Evolutionary conservation across 768 basidiomycete genomes (phyloP).

Genomic region (Kwoniella sp.): DNA sequence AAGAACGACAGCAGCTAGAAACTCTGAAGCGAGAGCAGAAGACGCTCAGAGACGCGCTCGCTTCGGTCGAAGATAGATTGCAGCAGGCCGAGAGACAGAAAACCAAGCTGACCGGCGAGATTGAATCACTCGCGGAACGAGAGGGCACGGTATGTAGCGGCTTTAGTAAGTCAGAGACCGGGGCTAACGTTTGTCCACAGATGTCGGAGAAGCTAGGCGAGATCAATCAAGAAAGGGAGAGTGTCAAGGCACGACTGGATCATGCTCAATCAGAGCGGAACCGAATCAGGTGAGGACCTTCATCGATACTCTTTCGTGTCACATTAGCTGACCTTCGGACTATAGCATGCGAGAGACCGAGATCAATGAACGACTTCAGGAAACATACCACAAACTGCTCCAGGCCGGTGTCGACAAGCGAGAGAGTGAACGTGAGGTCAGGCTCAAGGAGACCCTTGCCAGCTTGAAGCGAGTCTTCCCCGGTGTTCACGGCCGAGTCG

Average conservation of each 20-base stretch:
- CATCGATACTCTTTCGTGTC: neutral
- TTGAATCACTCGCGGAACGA: constrained; percentile 38
- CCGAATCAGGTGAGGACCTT: constrained; percentile 68
- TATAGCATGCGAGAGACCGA: constrained; percentile 84
- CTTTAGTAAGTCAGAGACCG: neutral
- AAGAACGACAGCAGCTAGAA: constrained; percentile 84
- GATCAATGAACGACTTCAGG: constrained; percentile 84
- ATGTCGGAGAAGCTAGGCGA: constrained; percentile 64
- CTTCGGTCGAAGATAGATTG: constrained; percentile 70
- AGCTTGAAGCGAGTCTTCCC: constrained; percentile 88
- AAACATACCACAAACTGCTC: constrained; percentile 77
- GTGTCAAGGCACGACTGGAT: constrained; percentile 74
- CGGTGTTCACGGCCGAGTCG: constrained; percentile 87
- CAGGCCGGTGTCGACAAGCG: constrained; percentile 87
- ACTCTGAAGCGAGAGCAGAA: constrained; percentile 80
- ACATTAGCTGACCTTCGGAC: neutral
- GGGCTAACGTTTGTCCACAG: constrained; percentile 28
- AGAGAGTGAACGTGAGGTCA: constrained; percentile 80
- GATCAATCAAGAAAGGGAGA: constrained; percentile 66
- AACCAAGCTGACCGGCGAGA: constrained; percentile 57
- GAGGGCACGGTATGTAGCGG: constrained; percentile 27
- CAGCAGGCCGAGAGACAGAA: constrained; percentile 67
- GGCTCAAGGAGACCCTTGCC: constrained; percentile 80
- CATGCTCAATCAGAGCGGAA: constrained; percentile 81
- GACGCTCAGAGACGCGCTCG: constrained; percentile 66